These are phyloP conservation scores for Jackrogersella multiformis DNA, from an alignment of 495 filamentous ascomycete species.

Conservation along the genomic window DNA sequence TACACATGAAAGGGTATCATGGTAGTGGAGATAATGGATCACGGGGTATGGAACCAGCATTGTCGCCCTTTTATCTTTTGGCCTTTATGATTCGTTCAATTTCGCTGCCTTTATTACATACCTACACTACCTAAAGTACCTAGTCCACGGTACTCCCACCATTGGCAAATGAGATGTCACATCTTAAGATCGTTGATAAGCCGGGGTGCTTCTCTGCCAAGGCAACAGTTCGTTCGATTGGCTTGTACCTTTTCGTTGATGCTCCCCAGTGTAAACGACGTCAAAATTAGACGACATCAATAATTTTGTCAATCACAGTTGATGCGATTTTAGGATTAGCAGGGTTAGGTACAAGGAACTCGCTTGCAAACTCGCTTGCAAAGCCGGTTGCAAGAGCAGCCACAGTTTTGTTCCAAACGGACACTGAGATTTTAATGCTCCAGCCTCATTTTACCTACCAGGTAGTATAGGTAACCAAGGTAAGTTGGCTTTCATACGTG, in stretches of 20 bases:
- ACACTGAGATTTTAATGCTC: constrained; percentile 1
- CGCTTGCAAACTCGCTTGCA: not conserved
- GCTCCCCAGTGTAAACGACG: not conserved
- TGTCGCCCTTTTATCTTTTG: constrained; percentile 11
- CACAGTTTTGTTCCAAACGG: not conserved
- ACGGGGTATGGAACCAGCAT: constrained; percentile 25
- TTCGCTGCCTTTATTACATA: constrained; percentile 1
- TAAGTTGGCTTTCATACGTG: too few relatives aligned
- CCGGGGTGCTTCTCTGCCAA: constrained; percentile 21
- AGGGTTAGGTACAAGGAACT: constrained; percentile 2
- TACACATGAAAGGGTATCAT: constrained; percentile 25
- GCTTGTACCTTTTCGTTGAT: not conserved
- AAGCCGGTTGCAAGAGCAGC: not conserved
- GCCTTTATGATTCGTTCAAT: constrained; percentile 27
- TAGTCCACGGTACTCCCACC: constrained; percentile 15
- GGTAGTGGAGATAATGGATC: not conserved
- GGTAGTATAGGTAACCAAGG: not conserved
- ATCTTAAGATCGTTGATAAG: constrained; percentile 11
- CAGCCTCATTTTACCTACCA: not conserved
- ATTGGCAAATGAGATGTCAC: constrained; percentile 27
- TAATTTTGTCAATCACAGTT: not conserved
- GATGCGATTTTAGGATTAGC: constrained; percentile 12
- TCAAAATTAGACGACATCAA: not conserved
- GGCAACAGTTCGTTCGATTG: constrained; percentile 22
- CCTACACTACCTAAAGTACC: too few relatives aligned